Base-by-base conservation (phyloP, 2,329 filamentous ascomycete genomes). In the Pseudovirgaria hyperparasitica region DNA sequence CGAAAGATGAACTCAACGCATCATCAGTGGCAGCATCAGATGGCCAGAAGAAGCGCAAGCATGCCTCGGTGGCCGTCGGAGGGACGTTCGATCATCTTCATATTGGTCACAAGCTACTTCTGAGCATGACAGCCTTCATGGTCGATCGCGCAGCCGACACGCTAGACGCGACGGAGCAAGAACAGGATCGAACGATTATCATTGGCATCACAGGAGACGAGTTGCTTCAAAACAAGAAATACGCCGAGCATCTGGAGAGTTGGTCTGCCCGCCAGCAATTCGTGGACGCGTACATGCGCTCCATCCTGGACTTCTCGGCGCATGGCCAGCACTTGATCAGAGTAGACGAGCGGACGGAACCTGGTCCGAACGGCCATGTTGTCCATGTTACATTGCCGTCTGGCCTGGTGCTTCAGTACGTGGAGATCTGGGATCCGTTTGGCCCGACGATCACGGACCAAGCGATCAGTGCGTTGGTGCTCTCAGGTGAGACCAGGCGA, bases 11-110 rank as follows among this genome's bases (percentile, higher is more conserved):
- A 7, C 11, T 33, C 18, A 14, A 14, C 15, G 16, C 28, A 23
- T 9, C 23, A 13, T 15, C 37, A 18, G 11, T 29, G 15, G 29
- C 26, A 14, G n/a, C 32, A 13, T n/a, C 27, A n/a, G 27, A 6
- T 12, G 26, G 15, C 16, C 5, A 35, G 10, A 34, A 26, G n/a
- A 20, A 19, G 13, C 31, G 27, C 16, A 46, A 52, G 22, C 70
- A 81, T 49, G 57, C 63, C 32, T 67, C 71, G 9, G 78, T 92
- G 26, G 82, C 78, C 27, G 71, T 96, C 9, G 90, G 87, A 16
- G 90, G 90, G 7, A 98, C 90, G 0, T 98, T 96, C 55, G 90
- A 98, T 52, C 85, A 96, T 54, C 68, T 98, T 13, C 90, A 98
- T 49, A 76, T 82, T 4, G 90, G 90, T 5, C 90, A 98, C 60